Conservation (phyloP, 305 asterid genomes). For the Solanum hybrid region DNA sequence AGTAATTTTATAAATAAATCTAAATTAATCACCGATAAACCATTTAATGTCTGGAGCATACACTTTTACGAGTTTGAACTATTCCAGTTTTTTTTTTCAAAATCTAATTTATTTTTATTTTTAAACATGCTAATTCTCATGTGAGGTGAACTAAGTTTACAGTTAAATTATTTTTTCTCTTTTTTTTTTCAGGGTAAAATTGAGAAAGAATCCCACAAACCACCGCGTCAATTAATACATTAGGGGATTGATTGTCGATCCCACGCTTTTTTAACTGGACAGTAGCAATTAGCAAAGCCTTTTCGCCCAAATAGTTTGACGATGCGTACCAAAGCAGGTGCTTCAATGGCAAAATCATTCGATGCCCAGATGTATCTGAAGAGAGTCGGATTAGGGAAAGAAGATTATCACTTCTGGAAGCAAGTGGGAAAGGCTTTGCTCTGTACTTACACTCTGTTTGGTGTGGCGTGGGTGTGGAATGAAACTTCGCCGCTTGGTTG, state of each 20-base stretch:
- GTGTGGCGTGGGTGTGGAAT: conserved; percentile 61
- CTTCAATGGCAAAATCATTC: conserved; percentile 24
- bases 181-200: too few species aligned
- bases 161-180: too few species aligned
- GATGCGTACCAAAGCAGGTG: conserved; percentile 13
- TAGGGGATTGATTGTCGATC: background rate
- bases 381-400: conserved; percentile 71
- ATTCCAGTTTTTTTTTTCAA: background rate
- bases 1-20: too few species aligned
- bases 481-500: conserved; percentile 92
- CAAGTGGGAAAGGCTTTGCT: conserved; percentile 69
- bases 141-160: background rate
- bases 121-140: background rate
- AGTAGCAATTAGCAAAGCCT: background rate
- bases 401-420: conserved; percentile 85
- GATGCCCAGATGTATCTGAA: conserved; percentile 45
- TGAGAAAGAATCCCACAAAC: background rate
- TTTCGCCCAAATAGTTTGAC: background rate
- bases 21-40: background rate
- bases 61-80: background rate
- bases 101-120: background rate
- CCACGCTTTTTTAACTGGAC: background rate
- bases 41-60: background rate
- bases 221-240: background rate
- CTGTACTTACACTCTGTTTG: conserved; percentile 60